A percentile compares a stretch with the other conserved stretches of the same genome.
phyloP scores from a whole-genome alignment of 1,284 basidiomycete genomes.

The Abortiporus biennis region DNA sequence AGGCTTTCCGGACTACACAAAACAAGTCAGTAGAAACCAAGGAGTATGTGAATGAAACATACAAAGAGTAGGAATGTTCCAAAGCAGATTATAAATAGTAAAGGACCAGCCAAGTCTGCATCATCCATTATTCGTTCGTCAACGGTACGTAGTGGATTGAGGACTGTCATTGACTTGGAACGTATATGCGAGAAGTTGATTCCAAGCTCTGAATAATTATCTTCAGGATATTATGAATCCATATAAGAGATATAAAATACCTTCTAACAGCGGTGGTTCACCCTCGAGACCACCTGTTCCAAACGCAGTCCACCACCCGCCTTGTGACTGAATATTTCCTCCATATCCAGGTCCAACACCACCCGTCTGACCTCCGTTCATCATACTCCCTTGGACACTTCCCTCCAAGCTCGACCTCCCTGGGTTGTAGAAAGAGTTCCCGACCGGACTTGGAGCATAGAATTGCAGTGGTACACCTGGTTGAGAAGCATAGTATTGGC shows the following conservation, averaged over 20 bases:
- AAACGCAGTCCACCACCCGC: slow-evolving; percentile 92
- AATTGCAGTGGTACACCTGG: slow-evolving; percentile 64
- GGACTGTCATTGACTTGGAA: slow-evolving; percentile 90
- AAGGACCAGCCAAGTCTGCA: slow-evolving; percentile 94
- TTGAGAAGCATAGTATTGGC: slow-evolving; percentile 50
- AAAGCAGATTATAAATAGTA: slow-evolving; percentile 94
- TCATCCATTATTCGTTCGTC: slow-evolving; percentile 99
- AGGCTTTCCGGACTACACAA: slow-evolving; percentile 85
- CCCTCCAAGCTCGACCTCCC: slow-evolving; percentile 71
- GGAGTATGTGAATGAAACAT: slow-evolving; percentile 29
- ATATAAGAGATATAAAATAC: slow-evolving; percentile 34
- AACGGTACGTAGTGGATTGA: slow-evolving; percentile 86
- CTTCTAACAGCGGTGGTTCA: slow-evolving; percentile 89
- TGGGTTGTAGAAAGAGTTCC: slow-evolving; percentile 57
- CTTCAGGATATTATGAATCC: slow-evolving; percentile 6
- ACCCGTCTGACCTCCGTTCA: no score
- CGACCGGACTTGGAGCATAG: slow-evolving; percentile 51
- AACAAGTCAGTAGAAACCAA: not conserved
- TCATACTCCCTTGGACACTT: slow-evolving; percentile 42
- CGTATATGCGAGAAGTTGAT: slow-evolving; percentile 97
- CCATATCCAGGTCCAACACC: slow-evolving; percentile 43
- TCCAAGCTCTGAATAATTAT: slow-evolving; percentile 73
- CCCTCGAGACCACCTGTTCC: slow-evolving; percentile 94
- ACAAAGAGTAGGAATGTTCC: slow-evolving; percentile 88
- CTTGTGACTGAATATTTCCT: slow-evolving; percentile 65